These are phyloP conservation scores for Isoetes taiwanensis DNA, from an alignment of 75 land plant species.

Conservation along the genomic window DNA sequence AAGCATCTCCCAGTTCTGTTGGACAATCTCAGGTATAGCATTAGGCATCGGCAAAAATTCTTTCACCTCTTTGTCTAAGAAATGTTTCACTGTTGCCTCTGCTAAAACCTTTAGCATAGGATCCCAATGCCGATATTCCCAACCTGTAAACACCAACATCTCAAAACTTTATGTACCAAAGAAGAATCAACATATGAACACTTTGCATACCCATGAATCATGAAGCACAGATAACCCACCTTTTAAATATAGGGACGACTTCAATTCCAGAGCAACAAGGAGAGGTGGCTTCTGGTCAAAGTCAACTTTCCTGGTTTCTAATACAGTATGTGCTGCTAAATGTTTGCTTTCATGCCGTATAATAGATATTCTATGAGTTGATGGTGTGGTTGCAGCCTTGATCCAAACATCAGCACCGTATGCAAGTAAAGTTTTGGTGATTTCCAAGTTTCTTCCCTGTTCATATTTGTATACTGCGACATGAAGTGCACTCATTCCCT, in stretches of 20 bases:
- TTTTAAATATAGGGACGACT: slow-evolving; percentile 22
- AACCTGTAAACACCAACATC: slow-evolving; percentile 13
- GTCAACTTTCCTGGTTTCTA: slow-evolving; percentile 25
- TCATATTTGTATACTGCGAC: slow-evolving; percentile 31
- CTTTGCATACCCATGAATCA: no score
- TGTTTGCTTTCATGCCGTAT: slow-evolving; percentile 19
- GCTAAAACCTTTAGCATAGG: slow-evolving; percentile 18
- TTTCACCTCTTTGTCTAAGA: slow-evolving; percentile 8
- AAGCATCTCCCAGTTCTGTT: slow-evolving; percentile 19
- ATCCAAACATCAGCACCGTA: slow-evolving; percentile 18
- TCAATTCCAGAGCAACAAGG: slow-evolving; percentile 23
- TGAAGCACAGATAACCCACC: slow-evolving; percentile 8
- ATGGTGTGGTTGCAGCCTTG: slow-evolving; percentile 26
- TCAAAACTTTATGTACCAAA: background rate
- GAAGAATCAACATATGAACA: no score
- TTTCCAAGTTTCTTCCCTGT: slow-evolving; percentile 11
- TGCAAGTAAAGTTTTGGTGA: slow-evolving; percentile 9
- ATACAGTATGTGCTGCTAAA: background rate
- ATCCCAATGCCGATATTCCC: slow-evolving; percentile 42
- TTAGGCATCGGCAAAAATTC: background rate
- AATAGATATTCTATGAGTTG: slow-evolving; percentile 20
- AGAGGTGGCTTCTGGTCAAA: slow-evolving; percentile 30
- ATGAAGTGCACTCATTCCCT: slow-evolving; percentile 34
- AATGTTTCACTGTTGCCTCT: slow-evolving; percentile 12
- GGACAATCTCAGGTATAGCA: slow-evolving; percentile 2